phyloP scores from a whole-genome alignment of 768 basidiomycete genomes.

The Kwoniella bestiolae region DNA sequence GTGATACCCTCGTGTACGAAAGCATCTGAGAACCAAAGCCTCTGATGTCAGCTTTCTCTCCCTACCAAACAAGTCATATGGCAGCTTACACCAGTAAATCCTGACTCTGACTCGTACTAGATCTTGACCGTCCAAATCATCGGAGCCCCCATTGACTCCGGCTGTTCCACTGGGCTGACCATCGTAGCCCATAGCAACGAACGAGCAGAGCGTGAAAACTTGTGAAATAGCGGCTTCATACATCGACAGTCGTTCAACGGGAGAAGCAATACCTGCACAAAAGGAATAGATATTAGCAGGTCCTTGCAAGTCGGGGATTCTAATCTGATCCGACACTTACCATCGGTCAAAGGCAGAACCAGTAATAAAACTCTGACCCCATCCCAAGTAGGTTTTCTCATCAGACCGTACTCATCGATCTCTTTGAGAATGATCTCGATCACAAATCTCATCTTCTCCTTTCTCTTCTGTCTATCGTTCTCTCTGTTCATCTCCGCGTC shows the following conservation, averaged over 20 bases:
- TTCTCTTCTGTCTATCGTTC: slow-evolving; percentile 32
- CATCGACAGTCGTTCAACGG: slow-evolving; percentile 66
- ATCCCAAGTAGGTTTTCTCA: slow-evolving; percentile 83
- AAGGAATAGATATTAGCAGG: neutral
- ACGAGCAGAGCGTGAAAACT: slow-evolving; percentile 72
- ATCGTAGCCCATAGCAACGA: slow-evolving; percentile 60
- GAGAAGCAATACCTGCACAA: slow-evolving; percentile 59
- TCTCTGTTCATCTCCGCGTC: slow-evolving; percentile 62
- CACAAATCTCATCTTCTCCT: slow-evolving; percentile 66
- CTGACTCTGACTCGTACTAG: slow-evolving; percentile 72
- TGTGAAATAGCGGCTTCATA: slow-evolving; percentile 84
- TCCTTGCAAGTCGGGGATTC: too few species aligned
- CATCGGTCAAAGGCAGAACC: slow-evolving; percentile 80
- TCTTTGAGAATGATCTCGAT: slow-evolving; percentile 75
- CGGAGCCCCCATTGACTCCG: slow-evolving; percentile 61
- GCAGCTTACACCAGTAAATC: slow-evolving; percentile 72
- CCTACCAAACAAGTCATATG: too few species aligned
- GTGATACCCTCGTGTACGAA: slow-evolving; percentile 82
- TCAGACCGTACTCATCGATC: slow-evolving; percentile 76
- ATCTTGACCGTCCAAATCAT: slow-evolving; percentile 59
- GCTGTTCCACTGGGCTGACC: slow-evolving; percentile 34
- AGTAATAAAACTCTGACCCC: slow-evolving; percentile 79
- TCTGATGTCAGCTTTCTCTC: neutral
- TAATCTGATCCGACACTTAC: slow-evolving; percentile 60
- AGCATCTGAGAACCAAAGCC: slow-evolving; percentile 61